Evolutionary conservation across 129 eudicot genomes (phyloP), one percentile per base, ranked within the genome.

Genomic region (Pseudognaphalium luteoalbum): DNA sequence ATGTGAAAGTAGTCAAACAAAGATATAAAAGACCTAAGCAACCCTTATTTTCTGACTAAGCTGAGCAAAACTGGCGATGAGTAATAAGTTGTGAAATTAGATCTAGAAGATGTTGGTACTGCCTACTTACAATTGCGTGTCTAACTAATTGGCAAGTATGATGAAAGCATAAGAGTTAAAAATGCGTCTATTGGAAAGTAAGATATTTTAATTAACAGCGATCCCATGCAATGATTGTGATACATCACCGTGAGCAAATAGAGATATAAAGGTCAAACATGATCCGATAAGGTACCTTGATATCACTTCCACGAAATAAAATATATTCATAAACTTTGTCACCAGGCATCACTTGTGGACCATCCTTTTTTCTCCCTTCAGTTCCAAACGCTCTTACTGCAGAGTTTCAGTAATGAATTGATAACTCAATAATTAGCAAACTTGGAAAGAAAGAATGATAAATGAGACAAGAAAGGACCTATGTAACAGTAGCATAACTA

Each of bases 271-370:
- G 68, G 34, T 57, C 68, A 79, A 64, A 57, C 41, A 56, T 73
- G 12, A 37, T 65, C 59, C 41, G 12, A 28, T 59, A 54, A 34
- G 34, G 74, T 86, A 94, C 98, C 92, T 89, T 94, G 41, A 94
- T 94, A 81, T 94, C 98, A 78, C 86, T 88, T 70, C 96, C 98
- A 74, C 97, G 92, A 76, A 94, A 94, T 62, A 94, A 85, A 61
- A 94, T 94, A 84, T 88, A 91, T 29, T 94, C 97, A 54, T 88
- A 94, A 51, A 91, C 90, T 82, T 91, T 91, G 85, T 94, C 98
- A 61, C 86, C 83, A 22, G 97, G 93, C 80, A 88, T 88, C 76
- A 94, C 78, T 86, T 91, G 96, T 33, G 82, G 88, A 28, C 97
- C 98, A 87, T 89, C 93, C 54, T 84, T 87, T 77, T 83, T 91